Evolutionary conservation across 2,329 filamentous ascomycete species (phyloP).

Genomic region (Apiospora koreana): DNA sequence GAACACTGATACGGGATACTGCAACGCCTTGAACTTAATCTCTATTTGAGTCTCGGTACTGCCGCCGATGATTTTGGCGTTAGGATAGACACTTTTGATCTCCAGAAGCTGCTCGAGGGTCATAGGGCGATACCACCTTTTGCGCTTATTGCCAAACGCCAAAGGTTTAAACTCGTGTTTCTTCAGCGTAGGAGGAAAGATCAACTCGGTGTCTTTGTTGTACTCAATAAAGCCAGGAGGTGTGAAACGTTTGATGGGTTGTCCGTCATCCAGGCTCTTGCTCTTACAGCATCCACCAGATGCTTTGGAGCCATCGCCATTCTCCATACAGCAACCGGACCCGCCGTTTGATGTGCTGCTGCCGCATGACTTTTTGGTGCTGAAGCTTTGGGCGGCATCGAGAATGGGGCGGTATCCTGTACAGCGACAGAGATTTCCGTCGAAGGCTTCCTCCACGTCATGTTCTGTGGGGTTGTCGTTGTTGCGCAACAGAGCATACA

Average conservation of each 20-base stretch:
- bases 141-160: slow-evolving; percentile 90
- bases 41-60: slow-evolving; percentile 98
- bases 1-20: slow-evolving; percentile 87
- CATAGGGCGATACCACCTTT: slow-evolving; percentile 89
- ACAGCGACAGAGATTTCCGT: slow-evolving; percentile 93
- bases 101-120: slow-evolving; percentile 85
- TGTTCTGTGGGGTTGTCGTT: slow-evolving; percentile 74
- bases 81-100: slow-evolving; percentile 83
- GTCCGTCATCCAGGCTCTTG: slow-evolving; percentile 48
- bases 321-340: slow-evolving; percentile 73
- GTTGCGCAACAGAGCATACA: slow-evolving; percentile 91
- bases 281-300: slow-evolving; percentile 70
- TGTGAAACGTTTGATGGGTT: slow-evolving; percentile 69
- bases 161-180: slow-evolving; percentile 82
- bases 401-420: slow-evolving; percentile 94
- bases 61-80: slow-evolving; percentile 91
- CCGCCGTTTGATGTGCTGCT: slow-evolving; percentile 52
- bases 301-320: slow-evolving; percentile 43
- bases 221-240: slow-evolving; percentile 93
- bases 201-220: slow-evolving; percentile 89
- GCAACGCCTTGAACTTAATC: slow-evolving; percentile 94
- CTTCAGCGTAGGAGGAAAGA: slow-evolving; percentile 84
- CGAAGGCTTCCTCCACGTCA: slow-evolving; percentile 93
- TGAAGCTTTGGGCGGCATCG: slow-evolving; percentile 91
- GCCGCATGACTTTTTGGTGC: slow-evolving; percentile 48